Evolutionary conservation across 1,284 basidiomycete species (phyloP).

Genomic region (Pholiota adiposa): DNA sequence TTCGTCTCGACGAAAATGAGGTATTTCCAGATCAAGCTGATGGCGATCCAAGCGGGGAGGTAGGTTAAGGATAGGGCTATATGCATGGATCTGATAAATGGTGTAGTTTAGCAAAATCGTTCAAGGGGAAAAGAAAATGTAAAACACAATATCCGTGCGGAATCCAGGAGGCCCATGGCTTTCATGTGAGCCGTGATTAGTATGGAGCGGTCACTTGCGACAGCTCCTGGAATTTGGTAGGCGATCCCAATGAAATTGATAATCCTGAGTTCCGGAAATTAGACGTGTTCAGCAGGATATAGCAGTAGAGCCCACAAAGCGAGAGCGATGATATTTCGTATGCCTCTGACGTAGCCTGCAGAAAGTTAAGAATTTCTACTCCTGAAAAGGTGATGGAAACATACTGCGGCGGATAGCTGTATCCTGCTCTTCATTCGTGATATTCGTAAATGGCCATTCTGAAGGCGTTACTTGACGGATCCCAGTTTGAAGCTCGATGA

Average conservation of each 20-base stretch:
- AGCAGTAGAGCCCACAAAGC: background rate
- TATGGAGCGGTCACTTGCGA: conserved; percentile 24
- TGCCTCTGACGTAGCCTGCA: conserved; percentile 9
- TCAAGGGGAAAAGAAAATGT: background rate
- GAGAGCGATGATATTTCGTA: conserved; percentile 35
- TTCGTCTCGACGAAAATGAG: conserved; percentile 69
- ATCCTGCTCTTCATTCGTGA: conserved; percentile 67
- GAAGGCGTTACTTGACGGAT: conserved; percentile 47
- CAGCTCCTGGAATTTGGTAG: conserved; percentile 23
- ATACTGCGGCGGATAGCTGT: conserved; percentile 36
- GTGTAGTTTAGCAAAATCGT: background rate
- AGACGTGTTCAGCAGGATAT: background rate
- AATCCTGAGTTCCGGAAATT: background rate
- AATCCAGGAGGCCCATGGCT: conserved; percentile 27
- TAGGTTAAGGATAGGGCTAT: conserved; percentile 42
- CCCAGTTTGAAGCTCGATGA: conserved; percentile 54
- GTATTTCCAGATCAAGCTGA: conserved; percentile 62
- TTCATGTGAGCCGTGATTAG: conserved; percentile 24
- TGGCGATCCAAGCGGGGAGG: conserved; percentile 33
- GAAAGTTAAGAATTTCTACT: background rate
- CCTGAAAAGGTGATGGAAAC: background rate
- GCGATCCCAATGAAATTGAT: conserved; percentile 17
- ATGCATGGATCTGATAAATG: conserved; percentile 66
- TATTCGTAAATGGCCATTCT: conserved; percentile 74
- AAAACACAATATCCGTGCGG: conserved; percentile 24